Conservation (phyloP, 208 protist genomes). For the Trypanosoma conorhini region DNA sequence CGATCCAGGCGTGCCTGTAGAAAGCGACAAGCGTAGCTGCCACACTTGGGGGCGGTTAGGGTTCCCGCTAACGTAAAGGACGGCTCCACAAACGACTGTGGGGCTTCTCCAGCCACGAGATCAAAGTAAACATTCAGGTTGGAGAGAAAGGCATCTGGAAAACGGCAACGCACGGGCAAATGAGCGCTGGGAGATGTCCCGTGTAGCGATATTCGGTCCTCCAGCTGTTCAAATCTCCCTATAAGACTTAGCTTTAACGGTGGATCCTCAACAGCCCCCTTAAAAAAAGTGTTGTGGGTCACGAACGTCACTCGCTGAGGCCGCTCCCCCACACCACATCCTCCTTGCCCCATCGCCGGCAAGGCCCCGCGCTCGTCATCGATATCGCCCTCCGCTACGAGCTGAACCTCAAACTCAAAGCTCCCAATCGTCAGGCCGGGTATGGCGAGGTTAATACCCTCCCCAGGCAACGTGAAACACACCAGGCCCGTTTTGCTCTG, state of each 20-base stretch:
- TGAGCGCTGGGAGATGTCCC: slow-evolving; percentile 20
- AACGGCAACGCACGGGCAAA: neutral
- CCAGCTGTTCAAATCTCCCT: slow-evolving; percentile 17
- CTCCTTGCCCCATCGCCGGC: neutral
- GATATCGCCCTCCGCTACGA: slow-evolving; percentile 23
- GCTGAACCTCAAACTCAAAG: slow-evolving; percentile 64
- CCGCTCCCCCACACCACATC: neutral
- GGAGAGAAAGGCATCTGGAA: slow-evolving; percentile 25
- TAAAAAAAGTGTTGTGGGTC: slow-evolving; percentile 20
- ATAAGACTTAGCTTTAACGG: slow-evolving; percentile 13
- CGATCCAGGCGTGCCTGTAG: slow-evolving; percentile 1
- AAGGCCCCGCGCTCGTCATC: neutral
- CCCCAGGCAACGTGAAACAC: slow-evolving; percentile 67
- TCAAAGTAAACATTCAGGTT: slow-evolving; percentile 23
- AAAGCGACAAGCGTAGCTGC: slow-evolving; percentile 27
- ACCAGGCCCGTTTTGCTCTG: slow-evolving; percentile 34
- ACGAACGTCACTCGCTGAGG: slow-evolving; percentile 29
- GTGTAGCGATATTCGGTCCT: slow-evolving; percentile 17
- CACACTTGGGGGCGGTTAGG: slow-evolving; percentile 9
- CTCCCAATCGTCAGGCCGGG: slow-evolving; percentile 43
- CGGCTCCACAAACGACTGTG: slow-evolving; percentile 22
- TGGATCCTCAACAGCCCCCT: neutral
- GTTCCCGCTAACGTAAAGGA: slow-evolving; percentile 16
- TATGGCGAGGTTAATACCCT: slow-evolving; percentile 46
- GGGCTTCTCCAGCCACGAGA: slow-evolving; percentile 7